phyloP scores from a whole-genome alignment of 2,329 filamentous ascomycete genomes.

The Sarocladium brachiariae region DNA sequence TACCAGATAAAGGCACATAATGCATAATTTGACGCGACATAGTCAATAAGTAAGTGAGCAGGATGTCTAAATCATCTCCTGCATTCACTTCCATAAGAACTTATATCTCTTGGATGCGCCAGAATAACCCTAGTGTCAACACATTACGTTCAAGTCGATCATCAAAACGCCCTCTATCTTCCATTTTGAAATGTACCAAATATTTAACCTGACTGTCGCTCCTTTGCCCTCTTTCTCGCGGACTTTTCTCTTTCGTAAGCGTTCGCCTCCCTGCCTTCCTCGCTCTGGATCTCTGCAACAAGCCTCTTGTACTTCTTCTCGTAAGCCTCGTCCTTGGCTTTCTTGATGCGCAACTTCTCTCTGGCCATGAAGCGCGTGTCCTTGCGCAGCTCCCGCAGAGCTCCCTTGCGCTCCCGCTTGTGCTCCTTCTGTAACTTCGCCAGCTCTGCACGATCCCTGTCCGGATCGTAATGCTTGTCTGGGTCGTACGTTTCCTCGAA shows the following conservation, averaged over 20 bases:
- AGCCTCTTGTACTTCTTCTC: constrained; percentile 93
- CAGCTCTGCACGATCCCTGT: constrained; percentile 79
- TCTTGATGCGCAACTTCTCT: constrained; percentile 87
- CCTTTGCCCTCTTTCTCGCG: constrained; percentile 60
- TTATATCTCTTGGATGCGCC: too few species aligned
- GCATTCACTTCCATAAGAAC: too few species aligned
- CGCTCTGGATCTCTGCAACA: constrained; percentile 89
- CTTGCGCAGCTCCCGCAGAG: constrained; percentile 88
- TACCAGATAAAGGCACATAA: too few species aligned
- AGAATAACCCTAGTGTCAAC: too few species aligned
- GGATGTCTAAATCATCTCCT: too few species aligned
- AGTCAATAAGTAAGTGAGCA: too few species aligned
- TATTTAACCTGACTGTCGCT: constrained; percentile 21
- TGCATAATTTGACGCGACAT: too few species aligned
- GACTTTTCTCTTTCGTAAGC: constrained; percentile 82
- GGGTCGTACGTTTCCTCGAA: constrained; percentile 96
- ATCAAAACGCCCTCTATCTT: neutral
- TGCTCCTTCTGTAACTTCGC: constrained; percentile 82
- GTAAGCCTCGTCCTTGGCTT: constrained; percentile 85
- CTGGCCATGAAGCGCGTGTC: constrained; percentile 90
- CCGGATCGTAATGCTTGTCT: constrained; percentile 92
- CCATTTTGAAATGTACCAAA: neutral
- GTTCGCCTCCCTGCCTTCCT: constrained; percentile 83
- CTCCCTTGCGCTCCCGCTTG: constrained; percentile 93
- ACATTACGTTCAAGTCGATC: too few species aligned